These are phyloP conservation scores for Cenchrus americanus DNA, from an alignment of 176 grass and related monocot genomes.

Conservation along the genomic window DNA sequence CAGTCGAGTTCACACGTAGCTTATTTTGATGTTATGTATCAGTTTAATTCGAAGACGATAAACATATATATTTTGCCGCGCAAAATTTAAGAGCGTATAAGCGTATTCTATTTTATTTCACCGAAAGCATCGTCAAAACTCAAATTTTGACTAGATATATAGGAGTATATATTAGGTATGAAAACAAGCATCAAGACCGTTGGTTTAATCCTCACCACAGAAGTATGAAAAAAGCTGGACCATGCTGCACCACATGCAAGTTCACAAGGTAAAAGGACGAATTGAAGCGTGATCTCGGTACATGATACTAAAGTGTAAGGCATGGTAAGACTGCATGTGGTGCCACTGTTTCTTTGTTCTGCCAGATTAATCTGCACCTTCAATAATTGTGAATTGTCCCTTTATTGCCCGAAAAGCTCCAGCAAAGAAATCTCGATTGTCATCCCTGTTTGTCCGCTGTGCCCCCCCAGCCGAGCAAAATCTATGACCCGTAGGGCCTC, in stretches of 20 bases:
- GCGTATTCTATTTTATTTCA: not conserved
- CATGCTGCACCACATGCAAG: no score
- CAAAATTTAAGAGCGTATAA: not conserved
- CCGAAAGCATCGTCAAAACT: not conserved
- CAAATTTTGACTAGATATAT: not conserved
- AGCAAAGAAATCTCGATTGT: not conserved
- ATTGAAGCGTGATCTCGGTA: no score
- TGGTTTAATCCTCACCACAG: not conserved
- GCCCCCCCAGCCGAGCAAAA: conserved; percentile 11
- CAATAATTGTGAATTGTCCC: not conserved
- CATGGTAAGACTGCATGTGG: not conserved
- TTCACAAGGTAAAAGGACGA: no score
- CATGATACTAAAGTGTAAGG: no score
- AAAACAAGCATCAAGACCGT: not conserved
- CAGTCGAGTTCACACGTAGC: conserved; percentile 19
- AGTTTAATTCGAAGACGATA: not conserved
- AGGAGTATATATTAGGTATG: not conserved
- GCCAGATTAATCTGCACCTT: not conserved
- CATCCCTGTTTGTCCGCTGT: not conserved
- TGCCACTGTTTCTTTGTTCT: not conserved
- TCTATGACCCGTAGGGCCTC: not conserved
- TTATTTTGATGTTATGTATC: not conserved
- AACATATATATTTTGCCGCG: not conserved
- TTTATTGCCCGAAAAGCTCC: conserved; percentile 14
- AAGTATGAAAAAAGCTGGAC: not conserved